Base-by-base conservation (phyloP, 139 green algal genomes). In the Micractinium sp. region DNA sequence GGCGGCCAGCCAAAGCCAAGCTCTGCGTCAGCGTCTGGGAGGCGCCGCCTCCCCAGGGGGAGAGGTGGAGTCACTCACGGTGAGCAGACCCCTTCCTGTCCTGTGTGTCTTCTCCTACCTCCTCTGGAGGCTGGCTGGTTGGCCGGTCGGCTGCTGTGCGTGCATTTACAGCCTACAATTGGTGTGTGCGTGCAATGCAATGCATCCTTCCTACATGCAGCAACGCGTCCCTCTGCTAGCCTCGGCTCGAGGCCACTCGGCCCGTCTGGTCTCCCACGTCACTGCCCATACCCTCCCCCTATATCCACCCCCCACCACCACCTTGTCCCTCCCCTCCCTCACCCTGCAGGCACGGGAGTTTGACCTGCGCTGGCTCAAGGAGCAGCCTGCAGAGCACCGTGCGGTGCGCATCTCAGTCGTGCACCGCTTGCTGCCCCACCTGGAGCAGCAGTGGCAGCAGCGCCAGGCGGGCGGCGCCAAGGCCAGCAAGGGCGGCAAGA, bases 371-470 rank as follows among this genome's bases (percentile, higher is more conserved):
- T 90, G 87, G 87, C 69, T 90, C 25, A 89, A 89, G 76, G 60
- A 89, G 86, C 86, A 89, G 60, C 35, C 75, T 14, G 87, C 87
- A 36, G 87, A 86, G 87, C 79, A 87, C 79, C 79, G 87, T 0
- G 87, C 87, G 0, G 87, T 87, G 41, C 78, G 87, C 39, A 75
- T 86, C 53, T 38, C 61, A 18, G 87, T 66, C 0, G 66, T 90
- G 20, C 61, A 56, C 47, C 31, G 2, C 14, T 33, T 41, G 20
- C 15, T 74, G 29, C 87, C 87, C 0, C 31, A 27, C 14, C 41
- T 90, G 41, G 87, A 87, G 27, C 3, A 61, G 0, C 27, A 29
- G 7, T 87, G n/a, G 29, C 29, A 39, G 33, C 41, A 81, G 74
- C 71, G 33, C 0, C 15, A 29, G 36, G 85, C 56, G 12, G 38